A percentile compares a stretch with the other conserved stretches of the same genome.
Evolutionary conservation across 2,329 filamentous ascomycete species (phyloP).

Genomic region (Corniculantispora saksenae): DNA sequence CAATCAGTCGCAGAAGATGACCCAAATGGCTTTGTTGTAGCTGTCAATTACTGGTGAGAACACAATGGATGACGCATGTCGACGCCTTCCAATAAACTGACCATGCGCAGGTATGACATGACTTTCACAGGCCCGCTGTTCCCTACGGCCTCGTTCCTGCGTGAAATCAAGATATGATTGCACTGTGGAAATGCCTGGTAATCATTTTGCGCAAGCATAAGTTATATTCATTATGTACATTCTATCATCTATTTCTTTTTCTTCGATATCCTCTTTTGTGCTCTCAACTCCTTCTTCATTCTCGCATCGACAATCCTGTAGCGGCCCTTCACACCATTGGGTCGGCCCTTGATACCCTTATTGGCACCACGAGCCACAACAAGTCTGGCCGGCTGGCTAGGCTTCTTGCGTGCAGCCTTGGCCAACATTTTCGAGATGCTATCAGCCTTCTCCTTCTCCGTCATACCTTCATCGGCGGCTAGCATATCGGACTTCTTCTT

Average conservation of each 20-base stretch:
- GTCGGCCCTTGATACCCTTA: constrained; percentile 80
- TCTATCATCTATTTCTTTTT: constrained; percentile 48
- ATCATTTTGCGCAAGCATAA: constrained; percentile 19
- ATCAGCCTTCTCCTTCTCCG: constrained; percentile 92
- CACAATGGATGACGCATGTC: too few species aligned
- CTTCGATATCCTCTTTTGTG: constrained; percentile 74
- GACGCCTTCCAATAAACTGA: neutral
- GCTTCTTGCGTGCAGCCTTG: constrained; percentile 83
- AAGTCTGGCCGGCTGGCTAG: constrained; percentile 77
- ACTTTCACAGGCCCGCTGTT: constrained; percentile 72
- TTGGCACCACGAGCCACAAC: constrained; percentile 87
- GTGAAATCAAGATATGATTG: constrained; percentile 27
- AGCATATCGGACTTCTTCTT: constrained; percentile 95
- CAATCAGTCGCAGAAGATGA: constrained; percentile 68
- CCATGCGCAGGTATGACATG: constrained; percentile 69
- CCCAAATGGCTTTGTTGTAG: constrained; percentile 69
- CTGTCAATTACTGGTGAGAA: constrained; percentile 79
- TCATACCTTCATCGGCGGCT: constrained; percentile 86
- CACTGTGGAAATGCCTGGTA: constrained; percentile 14
- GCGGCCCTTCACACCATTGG: constrained; percentile 88
- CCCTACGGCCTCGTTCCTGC: constrained; percentile 58
- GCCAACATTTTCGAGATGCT: constrained; percentile 80
- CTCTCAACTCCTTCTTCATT: constrained; percentile 94
- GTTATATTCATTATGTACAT: constrained; percentile 13
- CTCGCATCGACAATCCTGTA: constrained; percentile 97